Base-by-base conservation (phyloP, 768 basidiomycete species). In the Kwoniella sp. region DNA sequence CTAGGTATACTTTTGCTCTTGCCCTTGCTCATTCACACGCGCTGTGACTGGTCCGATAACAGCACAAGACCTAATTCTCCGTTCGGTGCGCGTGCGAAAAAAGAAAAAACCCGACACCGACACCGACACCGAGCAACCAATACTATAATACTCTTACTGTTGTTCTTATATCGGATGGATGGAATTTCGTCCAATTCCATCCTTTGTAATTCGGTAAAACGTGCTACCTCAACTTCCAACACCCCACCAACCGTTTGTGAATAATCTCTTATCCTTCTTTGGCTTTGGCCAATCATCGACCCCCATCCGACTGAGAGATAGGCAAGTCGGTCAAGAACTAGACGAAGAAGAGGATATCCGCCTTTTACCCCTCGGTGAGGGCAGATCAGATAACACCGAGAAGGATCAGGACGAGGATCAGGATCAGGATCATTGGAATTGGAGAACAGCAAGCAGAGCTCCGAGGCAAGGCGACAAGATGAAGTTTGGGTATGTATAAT, bases 401-500 rank as follows among this genome's bases (percentile, higher is more conserved):
- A 6, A 6, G 33, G 33, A 33, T 6, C 6, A 33, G 33, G 33
- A 33, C 33, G 13, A 13, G 7, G 33, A 33, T 33, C 33, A 33
- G 33, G 33, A 33, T 27, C 27, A 29, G 19, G 12, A 40, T 5
- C 19, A 10, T 56, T 72, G 72, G 72, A 59, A 56, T 67, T 73
- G 74, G 74, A 54, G 64, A 37, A 57, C 22, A n/a, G 62, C 69
- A 8, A 9, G 17, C 13, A 36, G 65, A 64, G 37, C 67, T 49
- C 68, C 70, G 15, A 63, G 40, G 25, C 72, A 55, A 36, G 68
- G 68, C 44, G 74, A 73, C 66, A 79, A 57, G 67, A 79, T 79
- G 77, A 79, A 79, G 71, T 79, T 79, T 63, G 77, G 77, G 77
- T 77, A 50, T 36, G 77, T 77, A 44, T 13, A 17, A 19, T 26